Evolutionary conservation across 140 eudicot genomes (phyloP).

Genomic region (Senecio squalidus): DNA sequence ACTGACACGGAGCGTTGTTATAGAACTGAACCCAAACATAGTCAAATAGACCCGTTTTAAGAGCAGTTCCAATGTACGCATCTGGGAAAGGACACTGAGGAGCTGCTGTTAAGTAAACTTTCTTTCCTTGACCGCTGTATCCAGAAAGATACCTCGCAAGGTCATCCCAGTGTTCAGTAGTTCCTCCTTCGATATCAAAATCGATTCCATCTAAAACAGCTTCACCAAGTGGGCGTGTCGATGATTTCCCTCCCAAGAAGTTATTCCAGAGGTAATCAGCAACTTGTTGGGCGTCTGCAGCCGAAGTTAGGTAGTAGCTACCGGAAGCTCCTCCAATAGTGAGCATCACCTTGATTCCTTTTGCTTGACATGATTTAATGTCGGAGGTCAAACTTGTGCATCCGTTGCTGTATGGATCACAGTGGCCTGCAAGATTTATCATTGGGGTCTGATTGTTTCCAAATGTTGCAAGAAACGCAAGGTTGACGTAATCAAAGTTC

Average conservation of each 20-base stretch:
- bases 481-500: conserved; percentile 29
- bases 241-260: conserved; percentile 37
- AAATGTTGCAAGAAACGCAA: conserved; percentile 38
- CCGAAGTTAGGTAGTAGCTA: conserved; percentile 41
- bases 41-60: conserved; percentile 46
- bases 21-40: conserved; percentile 58
- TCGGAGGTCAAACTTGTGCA: conserved; percentile 36
- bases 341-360: conserved; percentile 48
- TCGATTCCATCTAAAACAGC: conserved; percentile 48
- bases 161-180: conserved; percentile 39
- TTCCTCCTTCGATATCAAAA: conserved; percentile 40
- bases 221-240: conserved; percentile 40
- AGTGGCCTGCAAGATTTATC: conserved; percentile 51
- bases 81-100: conserved; percentile 57
- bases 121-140: conserved; percentile 26
- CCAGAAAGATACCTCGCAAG: conserved; percentile 32
- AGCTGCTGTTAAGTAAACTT: conserved; percentile 42
- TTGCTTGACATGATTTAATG: conserved; percentile 40
- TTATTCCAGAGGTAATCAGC: conserved; percentile 44
- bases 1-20: conserved; percentile 49
- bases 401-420: conserved; percentile 43
- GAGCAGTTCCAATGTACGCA: conserved; percentile 39
- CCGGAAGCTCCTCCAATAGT: conserved; percentile 51
- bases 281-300: conserved; percentile 30
- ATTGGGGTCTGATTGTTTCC: conserved; percentile 40